These are phyloP conservation scores for Komagataea norvegica DNA, from an alignment of 1,139 yeast genomes.

Conservation along the genomic window DNA sequence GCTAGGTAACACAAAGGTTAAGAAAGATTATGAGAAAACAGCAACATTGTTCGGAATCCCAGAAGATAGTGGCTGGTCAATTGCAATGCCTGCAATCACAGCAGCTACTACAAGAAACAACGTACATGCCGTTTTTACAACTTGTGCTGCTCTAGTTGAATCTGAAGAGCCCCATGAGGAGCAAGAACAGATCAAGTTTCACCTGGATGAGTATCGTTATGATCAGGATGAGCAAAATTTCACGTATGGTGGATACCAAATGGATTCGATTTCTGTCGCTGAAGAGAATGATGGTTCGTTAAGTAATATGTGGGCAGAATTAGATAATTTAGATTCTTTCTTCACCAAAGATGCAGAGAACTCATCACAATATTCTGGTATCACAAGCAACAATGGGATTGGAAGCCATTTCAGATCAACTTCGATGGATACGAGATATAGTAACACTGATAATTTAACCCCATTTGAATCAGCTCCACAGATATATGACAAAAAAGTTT, in stretches of 20 bases:
- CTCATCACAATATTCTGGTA: constrained; percentile 22
- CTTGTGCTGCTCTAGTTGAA: constrained; percentile 45
- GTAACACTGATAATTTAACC: constrained; percentile 39
- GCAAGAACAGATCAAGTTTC: constrained; percentile 50
- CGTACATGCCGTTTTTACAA: constrained; percentile 91
- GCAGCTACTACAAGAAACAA: constrained; percentile 87
- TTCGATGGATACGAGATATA: constrained; percentile 48
- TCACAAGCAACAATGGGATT: constrained; percentile 21
- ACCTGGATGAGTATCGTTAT: constrained; percentile 64
- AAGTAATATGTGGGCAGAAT: constrained; percentile 94
- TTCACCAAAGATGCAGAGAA: constrained; percentile 61
- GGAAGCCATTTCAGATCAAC: constrained; percentile 41
- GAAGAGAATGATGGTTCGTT: constrained; percentile 64
- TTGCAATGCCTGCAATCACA: constrained; percentile 89
- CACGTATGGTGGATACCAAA: constrained; percentile 25
- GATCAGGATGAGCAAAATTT: constrained; percentile 24
- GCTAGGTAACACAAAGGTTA: constrained; percentile 72
- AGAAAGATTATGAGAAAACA: constrained; percentile 78
- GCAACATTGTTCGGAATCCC: constrained; percentile 94
- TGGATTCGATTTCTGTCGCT: constrained; percentile 39
- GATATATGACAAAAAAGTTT: constrained; percentile 74
- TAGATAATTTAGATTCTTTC: constrained; percentile 89
- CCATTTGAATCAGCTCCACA: constrained; percentile 71
- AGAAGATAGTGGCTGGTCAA: constrained; percentile 97
- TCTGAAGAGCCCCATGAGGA: constrained; percentile 26